Conservation (phyloP, 306 rosid species). For the Cicer arietinum region DNA sequence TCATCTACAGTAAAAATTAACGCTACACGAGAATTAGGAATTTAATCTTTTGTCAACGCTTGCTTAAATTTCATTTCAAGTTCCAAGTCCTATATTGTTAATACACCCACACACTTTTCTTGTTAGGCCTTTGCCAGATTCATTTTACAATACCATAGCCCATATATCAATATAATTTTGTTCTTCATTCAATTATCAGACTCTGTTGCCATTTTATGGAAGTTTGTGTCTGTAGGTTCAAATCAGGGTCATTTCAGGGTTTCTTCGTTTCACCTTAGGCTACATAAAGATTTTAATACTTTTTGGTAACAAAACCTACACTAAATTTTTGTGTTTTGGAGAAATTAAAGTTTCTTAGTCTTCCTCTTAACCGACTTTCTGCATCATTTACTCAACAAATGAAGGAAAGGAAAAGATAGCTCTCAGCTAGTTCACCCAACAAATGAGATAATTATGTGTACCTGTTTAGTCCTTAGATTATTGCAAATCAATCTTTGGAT, state of each 20-base stretch:
- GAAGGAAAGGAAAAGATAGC: neutral
- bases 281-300: slow-evolving; percentile 11
- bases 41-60: neutral
- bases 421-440: slow-evolving; percentile 23
- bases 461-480: slow-evolving; percentile 10
- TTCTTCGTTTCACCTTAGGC: slow-evolving; percentile 2
- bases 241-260: neutral
- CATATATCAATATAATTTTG: slow-evolving; percentile 8
- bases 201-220: neutral
- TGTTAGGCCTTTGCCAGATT: neutral
- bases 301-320: neutral
- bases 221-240: neutral
- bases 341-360: slow-evolving; percentile 18
- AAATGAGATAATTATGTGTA: slow-evolving; percentile 23
- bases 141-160: neutral
- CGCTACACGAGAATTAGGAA: neutral
- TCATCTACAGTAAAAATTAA: slow-evolving; percentile 11
- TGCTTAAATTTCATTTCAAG: slow-evolving; percentile 19
- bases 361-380: slow-evolving; percentile 23
- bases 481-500: slow-evolving; percentile 34
- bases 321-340: slow-evolving; percentile 11
- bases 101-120: slow-evolving; percentile 1
- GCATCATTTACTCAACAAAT: neutral
- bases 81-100: slow-evolving; percentile 8
- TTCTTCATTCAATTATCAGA: slow-evolving; percentile 23